Evolutionary conservation across 1,139 yeast species (phyloP).

Genomic region (Taphrina deformans): DNA sequence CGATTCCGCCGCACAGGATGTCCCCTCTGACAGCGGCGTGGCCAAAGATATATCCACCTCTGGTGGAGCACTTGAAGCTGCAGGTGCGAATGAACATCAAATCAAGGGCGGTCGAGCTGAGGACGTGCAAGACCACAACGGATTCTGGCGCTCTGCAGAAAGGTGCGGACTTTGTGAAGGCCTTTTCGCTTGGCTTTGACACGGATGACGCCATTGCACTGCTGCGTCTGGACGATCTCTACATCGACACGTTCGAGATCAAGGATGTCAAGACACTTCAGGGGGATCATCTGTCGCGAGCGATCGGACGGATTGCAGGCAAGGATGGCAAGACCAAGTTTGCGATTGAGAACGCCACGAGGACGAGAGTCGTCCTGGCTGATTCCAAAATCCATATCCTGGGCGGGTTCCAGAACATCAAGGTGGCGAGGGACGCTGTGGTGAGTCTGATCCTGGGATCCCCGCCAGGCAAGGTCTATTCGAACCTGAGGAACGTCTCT

Average conservation of each 20-base stretch:
- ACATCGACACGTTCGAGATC: constrained; percentile 93
- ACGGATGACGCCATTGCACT: constrained; percentile 95
- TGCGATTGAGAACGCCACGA: constrained; percentile 96
- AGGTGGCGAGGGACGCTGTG: constrained; percentile 96
- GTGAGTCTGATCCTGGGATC: constrained; percentile 93
- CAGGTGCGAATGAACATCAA: constrained; percentile 91
- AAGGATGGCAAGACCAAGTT: constrained; percentile 98
- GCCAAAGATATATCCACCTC: constrained; percentile 92
- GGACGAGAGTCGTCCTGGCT: constrained; percentile 96
- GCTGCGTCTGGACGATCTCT: constrained; percentile 87
- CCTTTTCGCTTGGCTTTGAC: constrained; percentile 93
- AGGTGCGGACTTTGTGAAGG: constrained; percentile 94
- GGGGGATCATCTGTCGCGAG: constrained; percentile 96
- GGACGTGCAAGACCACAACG: constrained; percentile 77
- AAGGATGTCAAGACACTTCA: constrained; percentile 93
- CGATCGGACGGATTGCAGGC: constrained; percentile 99
- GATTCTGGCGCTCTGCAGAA: constrained; percentile 95
- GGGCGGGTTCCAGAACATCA: constrained; percentile 94
- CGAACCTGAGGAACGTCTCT: constrained; percentile 93
- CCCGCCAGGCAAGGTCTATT: constrained; percentile 98
- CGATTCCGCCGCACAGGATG: constrained; percentile 97
- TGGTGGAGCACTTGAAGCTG: constrained; percentile 87
- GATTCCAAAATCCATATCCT: constrained; percentile 93
- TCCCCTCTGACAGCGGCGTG: constrained; percentile 84
- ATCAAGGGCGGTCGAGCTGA: constrained; percentile 78